Base-by-base conservation (phyloP, 352 stramenopile species). In the Phytophthora multivora region DNA sequence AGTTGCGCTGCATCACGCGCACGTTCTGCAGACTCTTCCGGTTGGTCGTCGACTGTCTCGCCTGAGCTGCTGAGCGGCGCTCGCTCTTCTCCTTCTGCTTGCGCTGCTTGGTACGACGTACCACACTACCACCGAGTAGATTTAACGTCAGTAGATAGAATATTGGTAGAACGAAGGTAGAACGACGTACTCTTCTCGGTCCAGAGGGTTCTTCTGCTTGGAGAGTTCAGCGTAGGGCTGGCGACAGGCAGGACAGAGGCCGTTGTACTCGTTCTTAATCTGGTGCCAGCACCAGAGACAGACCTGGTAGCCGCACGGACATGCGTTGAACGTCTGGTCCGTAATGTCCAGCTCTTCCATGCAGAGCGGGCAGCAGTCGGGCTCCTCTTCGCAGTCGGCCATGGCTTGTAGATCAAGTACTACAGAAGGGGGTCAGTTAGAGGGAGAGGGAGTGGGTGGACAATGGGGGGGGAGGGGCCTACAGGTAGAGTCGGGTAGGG, bases 271-370 rank as follows among this genome's bases (percentile, higher is more conserved):
- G 73, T 99, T 98, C 80, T 98, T 98, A 72, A 99, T 99, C 60
- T 98, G 93, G 59, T 99, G 96, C 97, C 97, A 99, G 80, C 98
- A 99, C 97, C 97, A 99, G 70, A 99, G 98, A 88, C 98, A 99
- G 11, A 99, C 94, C 87, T 99, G 95, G 76, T 99, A 99, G 39
- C 97, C 97, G 72, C 97, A 99, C 70, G 97, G 97, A 85, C 97
- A 99, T 4, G 97, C 97, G 76, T 98, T 97, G 73, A 99, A 99
- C 66, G 97, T 97, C 75, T 97, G 91, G 88, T 99, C 97, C 50
- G 96, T 98, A 19, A 99, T 81, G 79, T 99, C 97, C 58, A 99
- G 86, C 58, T 98, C 95, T 80, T 99, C 97, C 83, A 98, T 99
- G 75, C 97, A 99, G 45, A 99, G 86, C 39, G 97, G 97, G 75